A percentile compares a stretch with the other conserved stretches of the same genome.
These are phyloP conservation scores for Ocimum tenuiflorum DNA, from an alignment of 257 asterid genomes.

Conservation along the genomic window DNA sequence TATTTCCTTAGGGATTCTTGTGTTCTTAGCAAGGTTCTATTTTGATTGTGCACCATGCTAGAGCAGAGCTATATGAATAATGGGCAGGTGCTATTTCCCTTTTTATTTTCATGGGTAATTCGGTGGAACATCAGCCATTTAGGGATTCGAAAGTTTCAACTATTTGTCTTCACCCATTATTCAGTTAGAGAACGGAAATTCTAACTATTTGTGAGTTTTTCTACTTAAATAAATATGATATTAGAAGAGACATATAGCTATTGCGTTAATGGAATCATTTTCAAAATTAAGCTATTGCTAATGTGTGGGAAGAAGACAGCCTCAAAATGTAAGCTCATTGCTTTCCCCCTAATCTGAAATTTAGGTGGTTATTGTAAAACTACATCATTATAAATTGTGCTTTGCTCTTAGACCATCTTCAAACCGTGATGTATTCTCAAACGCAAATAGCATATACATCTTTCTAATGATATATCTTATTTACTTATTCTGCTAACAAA, in stretches of 20 bases:
- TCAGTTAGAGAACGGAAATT: neutral
- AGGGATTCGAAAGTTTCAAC: neutral
- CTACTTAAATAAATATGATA: neutral
- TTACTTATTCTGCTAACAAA: too few species aligned
- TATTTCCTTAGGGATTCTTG: neutral
- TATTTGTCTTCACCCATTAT: neutral
- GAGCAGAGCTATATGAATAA: neutral
- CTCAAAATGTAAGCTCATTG: neutral
- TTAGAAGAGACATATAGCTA: neutral
- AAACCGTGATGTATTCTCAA: too few species aligned
- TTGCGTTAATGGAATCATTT: too few species aligned
- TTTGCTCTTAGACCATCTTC: too few species aligned
- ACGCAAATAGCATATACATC: too few species aligned
- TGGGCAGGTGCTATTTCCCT: neutral
- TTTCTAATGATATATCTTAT: too few species aligned
- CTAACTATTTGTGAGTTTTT: neutral
- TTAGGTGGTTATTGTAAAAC: too few species aligned
- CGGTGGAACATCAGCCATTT: neutral
- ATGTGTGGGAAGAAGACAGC: neutral
- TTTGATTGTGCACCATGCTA: neutral
- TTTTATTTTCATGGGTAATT: neutral
- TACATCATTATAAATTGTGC: too few species aligned
- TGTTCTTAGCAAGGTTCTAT: neutral
- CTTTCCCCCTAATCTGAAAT: neutral
- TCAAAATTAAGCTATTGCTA: too few species aligned